A percentile compares a stretch with the other conserved stretches of the same genome.
Conservation (phyloP, 2,329 filamentous ascomycete species). For the Chalara sp. region DNA sequence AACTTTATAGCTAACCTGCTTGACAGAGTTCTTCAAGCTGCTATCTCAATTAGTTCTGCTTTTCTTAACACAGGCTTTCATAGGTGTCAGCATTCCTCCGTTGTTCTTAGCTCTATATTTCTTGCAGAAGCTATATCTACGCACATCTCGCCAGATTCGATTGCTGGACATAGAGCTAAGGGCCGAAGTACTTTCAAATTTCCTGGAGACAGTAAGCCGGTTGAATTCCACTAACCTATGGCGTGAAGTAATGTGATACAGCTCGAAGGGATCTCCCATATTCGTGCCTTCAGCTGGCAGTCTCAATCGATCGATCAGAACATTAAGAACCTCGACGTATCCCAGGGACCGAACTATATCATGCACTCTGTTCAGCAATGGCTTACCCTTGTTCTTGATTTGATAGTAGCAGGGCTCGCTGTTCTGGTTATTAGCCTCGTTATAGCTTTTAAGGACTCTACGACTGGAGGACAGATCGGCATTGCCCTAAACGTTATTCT, state of each 20-base stretch:
- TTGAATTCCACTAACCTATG: background rate
- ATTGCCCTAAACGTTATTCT: conserved; percentile 36
- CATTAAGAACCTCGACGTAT: conserved; percentile 33
- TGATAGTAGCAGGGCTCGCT: background rate
- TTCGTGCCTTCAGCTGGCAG: conserved; percentile 38
- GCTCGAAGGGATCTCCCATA: conserved; percentile 28
- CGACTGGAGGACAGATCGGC: conserved; percentile 3
- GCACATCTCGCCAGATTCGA: conserved; percentile 40
- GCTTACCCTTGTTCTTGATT: background rate
- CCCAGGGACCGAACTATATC: background rate
- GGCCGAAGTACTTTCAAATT: conserved; percentile 38
- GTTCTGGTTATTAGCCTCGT: background rate
- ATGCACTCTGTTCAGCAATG: background rate
- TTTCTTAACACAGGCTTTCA: background rate
- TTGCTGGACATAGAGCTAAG: conserved; percentile 36
- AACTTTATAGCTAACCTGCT: background rate
- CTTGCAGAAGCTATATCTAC: conserved; percentile 35
- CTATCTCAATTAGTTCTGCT: background rate
- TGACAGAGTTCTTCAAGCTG: background rate
- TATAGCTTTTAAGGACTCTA: background rate
- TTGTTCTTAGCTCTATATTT: background rate
- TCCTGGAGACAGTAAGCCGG: conserved; percentile 33
- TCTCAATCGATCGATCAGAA: conserved; percentile 27
- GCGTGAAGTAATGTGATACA: background rate
- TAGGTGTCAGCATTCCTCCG: background rate